Evolutionary conservation across 192 early-diverging fungal species (phyloP).

Genomic region (Dissophora globulifera): DNA sequence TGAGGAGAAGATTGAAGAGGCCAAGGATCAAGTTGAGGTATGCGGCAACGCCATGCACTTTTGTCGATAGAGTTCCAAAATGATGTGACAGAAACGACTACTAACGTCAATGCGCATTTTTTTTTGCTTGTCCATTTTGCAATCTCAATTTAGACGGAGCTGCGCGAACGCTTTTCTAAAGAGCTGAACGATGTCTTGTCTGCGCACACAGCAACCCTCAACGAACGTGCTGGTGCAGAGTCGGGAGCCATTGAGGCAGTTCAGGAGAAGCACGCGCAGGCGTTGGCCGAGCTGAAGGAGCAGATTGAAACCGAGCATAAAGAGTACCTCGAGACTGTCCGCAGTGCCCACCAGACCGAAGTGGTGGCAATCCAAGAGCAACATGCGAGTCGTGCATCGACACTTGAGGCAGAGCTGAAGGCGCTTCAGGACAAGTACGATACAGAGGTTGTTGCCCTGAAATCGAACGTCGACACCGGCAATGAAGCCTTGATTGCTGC

Average conservation of each 20-base stretch:
- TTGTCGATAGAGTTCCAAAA: no score
- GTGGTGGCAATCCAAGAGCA: conserved; percentile 12
- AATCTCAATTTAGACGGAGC: conserved; percentile 17
- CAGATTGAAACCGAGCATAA: conserved; percentile 39
- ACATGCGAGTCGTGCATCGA: conserved; percentile 19
- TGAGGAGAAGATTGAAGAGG: conserved; percentile 43
- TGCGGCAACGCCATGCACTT: no score
- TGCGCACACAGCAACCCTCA: conserved; percentile 39
- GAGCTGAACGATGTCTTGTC: conserved; percentile 24
- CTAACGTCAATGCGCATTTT: no score
- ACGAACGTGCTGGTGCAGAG: conserved; percentile 48
- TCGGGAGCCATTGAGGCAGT: conserved; percentile 39
- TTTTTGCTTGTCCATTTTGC: no score
- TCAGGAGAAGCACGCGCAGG: conserved; percentile 33
- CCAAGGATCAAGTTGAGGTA: conserved; percentile 45
- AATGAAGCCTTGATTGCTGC: conserved; percentile 37
- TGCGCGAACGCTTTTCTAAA: conserved; percentile 36
- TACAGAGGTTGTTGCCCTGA: conserved; percentile 17
- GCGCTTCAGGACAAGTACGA: conserved; percentile 38
- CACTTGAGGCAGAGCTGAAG: conserved; percentile 34
- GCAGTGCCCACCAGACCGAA: conserved; percentile 32
- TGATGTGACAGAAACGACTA: no score
- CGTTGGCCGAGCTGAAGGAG: conserved; percentile 39
- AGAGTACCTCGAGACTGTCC: conserved; percentile 27
- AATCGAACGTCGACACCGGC: neutral